Percentiles rank a stretch among this genome's conserved stretches.
These are phyloP conservation scores for Cordyceps farinosa DNA, from an alignment of 2,329 filamentous ascomycete genomes.

Conservation along the genomic window DNA sequence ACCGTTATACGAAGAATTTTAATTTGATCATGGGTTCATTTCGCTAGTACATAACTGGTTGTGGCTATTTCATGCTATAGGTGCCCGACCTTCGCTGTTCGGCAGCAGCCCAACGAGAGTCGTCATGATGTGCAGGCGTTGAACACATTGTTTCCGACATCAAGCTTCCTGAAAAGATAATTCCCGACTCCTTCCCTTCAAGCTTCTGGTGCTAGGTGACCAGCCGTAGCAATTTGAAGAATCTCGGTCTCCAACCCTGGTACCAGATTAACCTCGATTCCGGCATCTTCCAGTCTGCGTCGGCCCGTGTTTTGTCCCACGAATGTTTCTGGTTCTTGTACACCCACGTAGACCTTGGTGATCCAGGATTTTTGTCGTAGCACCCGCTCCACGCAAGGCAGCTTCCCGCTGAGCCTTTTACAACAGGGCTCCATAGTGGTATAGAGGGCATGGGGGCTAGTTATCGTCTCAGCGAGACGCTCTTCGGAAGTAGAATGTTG, in stretches of 20 bases:
- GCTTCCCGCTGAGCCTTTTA: conserved; percentile 68
- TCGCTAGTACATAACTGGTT: no score
- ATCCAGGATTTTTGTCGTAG: conserved; percentile 60
- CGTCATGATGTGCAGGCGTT: no score
- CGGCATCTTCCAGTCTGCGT: conserved; percentile 64
- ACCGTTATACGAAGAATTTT: no score
- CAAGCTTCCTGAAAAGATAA: not conserved
- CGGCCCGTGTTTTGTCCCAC: conserved; percentile 77
- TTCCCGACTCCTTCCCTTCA: not conserved
- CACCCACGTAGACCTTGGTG: conserved; percentile 78
- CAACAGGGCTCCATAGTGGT: conserved; percentile 91
- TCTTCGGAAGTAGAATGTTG: conserved; percentile 50
- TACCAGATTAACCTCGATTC: conserved; percentile 71
- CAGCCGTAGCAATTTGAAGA: conserved; percentile 74
- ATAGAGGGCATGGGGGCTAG: conserved; percentile 57
- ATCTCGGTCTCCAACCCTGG: conserved; percentile 77
- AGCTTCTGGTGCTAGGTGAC: conserved; percentile 50
- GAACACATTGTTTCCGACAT: not conserved
- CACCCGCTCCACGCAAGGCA: conserved; percentile 76
- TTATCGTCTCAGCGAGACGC: conserved; percentile 42
- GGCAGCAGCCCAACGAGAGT: no score
- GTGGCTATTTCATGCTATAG: no score
- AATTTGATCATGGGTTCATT: no score
- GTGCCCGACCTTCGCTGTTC: no score
- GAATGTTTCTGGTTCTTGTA: conserved; percentile 86